These are phyloP conservation scores for Boehmeria nivea DNA, from an alignment of 306 rosid genomes.

Conservation along the genomic window DNA sequence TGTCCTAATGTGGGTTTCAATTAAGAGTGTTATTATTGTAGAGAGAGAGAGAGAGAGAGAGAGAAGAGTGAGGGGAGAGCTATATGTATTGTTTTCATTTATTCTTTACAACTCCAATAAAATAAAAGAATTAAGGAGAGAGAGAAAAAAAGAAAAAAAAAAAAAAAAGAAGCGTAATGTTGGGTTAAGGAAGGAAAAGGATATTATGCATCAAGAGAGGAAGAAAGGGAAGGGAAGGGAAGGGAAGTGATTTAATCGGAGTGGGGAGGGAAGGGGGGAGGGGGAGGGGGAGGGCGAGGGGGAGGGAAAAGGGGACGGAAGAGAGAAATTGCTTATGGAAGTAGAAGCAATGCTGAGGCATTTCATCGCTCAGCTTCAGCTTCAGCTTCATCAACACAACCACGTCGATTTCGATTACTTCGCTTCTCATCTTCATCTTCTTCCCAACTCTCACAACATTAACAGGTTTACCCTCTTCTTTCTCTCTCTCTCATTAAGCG, in stretches of 20 bases:
- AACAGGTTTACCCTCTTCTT: conserved; percentile 45
- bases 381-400: conserved; percentile 16
- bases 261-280: not conserved
- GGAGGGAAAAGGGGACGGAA: not conserved
- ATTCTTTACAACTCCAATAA: too few species aligned
- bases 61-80: too few species aligned
- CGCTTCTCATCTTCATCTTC: conserved; percentile 20
- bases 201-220: not conserved
- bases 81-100: not conserved
- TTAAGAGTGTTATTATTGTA: too few species aligned
- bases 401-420: conserved; percentile 45
- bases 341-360: conserved; percentile 79
- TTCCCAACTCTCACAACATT: conserved; percentile 14
- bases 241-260: not conserved
- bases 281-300: not conserved
- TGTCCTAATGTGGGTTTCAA: too few species aligned
- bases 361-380: conserved; percentile 69
- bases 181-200: not conserved
- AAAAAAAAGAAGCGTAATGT: not conserved
- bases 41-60: too few species aligned
- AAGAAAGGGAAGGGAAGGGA: not conserved
- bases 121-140: too few species aligned
- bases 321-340: conserved; percentile 44
- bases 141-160: not conserved
- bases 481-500: not conserved